These are phyloP conservation scores for Aspergillus arachidicola DNA, from an alignment of 2,329 filamentous ascomycete species.

Conservation along the genomic window DNA sequence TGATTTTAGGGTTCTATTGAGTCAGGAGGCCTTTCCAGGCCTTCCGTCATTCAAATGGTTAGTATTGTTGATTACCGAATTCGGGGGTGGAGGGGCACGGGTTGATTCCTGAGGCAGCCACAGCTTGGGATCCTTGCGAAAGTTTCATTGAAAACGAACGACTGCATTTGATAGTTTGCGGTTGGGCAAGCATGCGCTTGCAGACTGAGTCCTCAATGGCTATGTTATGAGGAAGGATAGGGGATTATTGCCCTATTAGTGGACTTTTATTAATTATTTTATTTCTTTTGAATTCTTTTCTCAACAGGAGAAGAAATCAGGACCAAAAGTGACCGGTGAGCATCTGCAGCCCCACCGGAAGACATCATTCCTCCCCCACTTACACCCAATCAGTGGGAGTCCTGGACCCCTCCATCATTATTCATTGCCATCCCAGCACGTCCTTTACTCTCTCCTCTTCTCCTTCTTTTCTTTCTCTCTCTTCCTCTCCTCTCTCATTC, in stretches of 20 bases:
- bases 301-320: background rate
- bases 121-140: background rate
- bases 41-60: background rate
- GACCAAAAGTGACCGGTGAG: background rate
- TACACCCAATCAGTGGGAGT: slow-evolving; percentile 9
- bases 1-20: background rate
- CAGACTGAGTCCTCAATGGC: background rate
- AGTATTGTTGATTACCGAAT: background rate
- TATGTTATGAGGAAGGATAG: background rate
- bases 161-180: background rate
- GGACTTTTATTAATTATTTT: background rate
- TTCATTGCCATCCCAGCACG: slow-evolving; percentile 15
- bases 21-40: background rate
- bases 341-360: slow-evolving; percentile 25
- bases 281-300: background rate
- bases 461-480: slow-evolving; percentile 15
- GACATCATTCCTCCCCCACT: slow-evolving; percentile 39
- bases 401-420: slow-evolving; percentile 19
- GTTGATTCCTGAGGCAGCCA: background rate
- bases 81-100: background rate
- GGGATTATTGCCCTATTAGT: background rate
- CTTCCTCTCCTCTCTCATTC: slow-evolving; percentile 21
- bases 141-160: background rate
- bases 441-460: slow-evolving; percentile 15
- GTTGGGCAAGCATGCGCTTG: too few species aligned